phyloP scores from a whole-genome alignment of 352 stramenopile genomes.

The Pilasporangium apinafurcum region DNA sequence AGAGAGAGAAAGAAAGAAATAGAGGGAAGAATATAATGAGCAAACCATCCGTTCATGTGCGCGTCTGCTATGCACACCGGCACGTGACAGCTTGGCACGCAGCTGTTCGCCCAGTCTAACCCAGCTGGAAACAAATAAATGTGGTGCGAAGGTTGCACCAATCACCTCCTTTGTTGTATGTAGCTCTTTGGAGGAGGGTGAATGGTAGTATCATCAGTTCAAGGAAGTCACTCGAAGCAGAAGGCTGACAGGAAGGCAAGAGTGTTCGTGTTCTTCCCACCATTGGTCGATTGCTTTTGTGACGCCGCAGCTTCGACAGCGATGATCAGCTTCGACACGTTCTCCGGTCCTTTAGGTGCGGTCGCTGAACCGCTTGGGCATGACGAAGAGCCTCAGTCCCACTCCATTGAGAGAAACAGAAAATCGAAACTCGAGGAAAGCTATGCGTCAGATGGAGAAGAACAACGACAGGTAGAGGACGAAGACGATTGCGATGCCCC shows the following conservation, averaged over 20 bases:
- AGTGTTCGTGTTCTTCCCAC: too few relatives aligned
- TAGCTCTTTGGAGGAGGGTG: too few relatives aligned
- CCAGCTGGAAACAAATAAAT: too few relatives aligned
- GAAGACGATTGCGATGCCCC: conserved; percentile 7
- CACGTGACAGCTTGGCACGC: not conserved
- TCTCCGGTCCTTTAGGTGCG: conserved; percentile 33
- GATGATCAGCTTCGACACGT: conserved; percentile 83
- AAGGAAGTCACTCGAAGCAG: not conserved
- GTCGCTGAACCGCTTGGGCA: not conserved
- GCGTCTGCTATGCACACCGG: not conserved
- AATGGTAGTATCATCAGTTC: not conserved
- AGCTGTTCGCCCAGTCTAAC: too few relatives aligned
- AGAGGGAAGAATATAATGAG: too few relatives aligned
- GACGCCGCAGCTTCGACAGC: not conserved
- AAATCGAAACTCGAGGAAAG: too few relatives aligned
- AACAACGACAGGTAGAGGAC: conserved; percentile 7
- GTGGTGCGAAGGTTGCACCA: not conserved
- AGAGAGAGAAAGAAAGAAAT: too few relatives aligned
- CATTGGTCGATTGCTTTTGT: too few relatives aligned
- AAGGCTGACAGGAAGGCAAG: too few relatives aligned
- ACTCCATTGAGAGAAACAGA: too few relatives aligned
- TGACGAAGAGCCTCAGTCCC: not conserved
- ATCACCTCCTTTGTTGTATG: too few relatives aligned
- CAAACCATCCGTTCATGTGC: too few relatives aligned
- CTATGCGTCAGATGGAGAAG: conserved; percentile 7